These are phyloP conservation scores for Alternaria conjuncta DNA, from an alignment of 2,329 filamentous ascomycete species.

Conservation along the genomic window DNA sequence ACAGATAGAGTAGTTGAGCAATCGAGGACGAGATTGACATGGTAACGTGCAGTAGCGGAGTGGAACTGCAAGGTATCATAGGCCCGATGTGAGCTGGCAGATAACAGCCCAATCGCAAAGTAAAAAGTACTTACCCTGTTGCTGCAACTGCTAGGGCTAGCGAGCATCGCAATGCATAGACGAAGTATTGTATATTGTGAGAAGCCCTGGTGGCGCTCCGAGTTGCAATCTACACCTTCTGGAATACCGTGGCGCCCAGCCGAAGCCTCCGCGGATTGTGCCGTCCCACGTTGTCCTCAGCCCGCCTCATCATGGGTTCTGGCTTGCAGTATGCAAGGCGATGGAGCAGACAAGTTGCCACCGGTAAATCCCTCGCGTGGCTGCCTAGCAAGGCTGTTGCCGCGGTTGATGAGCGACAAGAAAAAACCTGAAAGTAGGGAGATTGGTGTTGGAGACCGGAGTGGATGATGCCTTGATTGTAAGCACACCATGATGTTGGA, in stretches of 20 bases:
- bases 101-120: not conserved
- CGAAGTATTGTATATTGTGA: not conserved
- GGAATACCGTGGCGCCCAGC: not conserved
- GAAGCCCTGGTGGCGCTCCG: not conserved
- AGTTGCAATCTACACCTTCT: not conserved
- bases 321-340: not conserved
- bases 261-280: not conserved
- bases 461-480: not conserved
- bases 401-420: not conserved
- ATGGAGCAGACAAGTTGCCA: not conserved
- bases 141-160: not conserved
- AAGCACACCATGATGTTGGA: not conserved
- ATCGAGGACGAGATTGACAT: not conserved
- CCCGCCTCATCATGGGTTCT: not conserved
- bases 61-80: not conserved
- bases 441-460: not conserved
- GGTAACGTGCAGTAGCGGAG: not conserved
- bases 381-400: not conserved
- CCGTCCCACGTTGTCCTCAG: not conserved
- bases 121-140: not conserved
- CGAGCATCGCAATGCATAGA: not conserved
- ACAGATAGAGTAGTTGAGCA: not conserved
- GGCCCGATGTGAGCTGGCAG: not conserved
- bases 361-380: not conserved
- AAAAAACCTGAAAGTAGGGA: not conserved